Base-by-base conservation (phyloP, 108 stramenopile species). In the Seminavis robusta region DNA sequence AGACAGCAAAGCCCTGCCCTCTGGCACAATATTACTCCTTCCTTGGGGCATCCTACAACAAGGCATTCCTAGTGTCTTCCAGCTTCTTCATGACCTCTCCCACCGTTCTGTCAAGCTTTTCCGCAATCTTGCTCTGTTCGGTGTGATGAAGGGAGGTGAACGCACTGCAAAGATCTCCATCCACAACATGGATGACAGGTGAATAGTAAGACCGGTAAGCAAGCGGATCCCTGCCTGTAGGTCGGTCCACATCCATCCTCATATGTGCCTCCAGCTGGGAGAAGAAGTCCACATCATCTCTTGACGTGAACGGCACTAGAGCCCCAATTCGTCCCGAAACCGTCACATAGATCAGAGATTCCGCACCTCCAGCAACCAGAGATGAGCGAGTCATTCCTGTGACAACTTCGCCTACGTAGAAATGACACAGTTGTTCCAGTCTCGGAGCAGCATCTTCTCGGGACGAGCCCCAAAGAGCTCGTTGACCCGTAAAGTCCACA, bases 101-200 rank as follows among this genome's bases (percentile, higher is more conserved):
- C 13, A 94, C 90, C 5, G 87, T 88, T 23, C 95, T 63, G 59
- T 97, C 97, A 23, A 99, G 77, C 24, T 75, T 68, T 34, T 81
- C 89, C 9, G 97, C 96, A 64, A 95, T 83, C 44, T 81, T 84
- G 23, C 81, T 69, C 47, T 95, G 96, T 34, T 84, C 75, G 9
- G 86, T 83, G 49, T 66, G 71, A 10, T 87, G 63, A 42, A 98
- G 72, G 29, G 50, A 43, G 20, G 65, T 61, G 65, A 86, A 98
- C 32, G 85, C 86, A 72, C 94, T 94, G 61, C 98, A 98, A 3
- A 98, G 74, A 52, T 95, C 95, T n/a, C 96, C 96, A 67, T 99
- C 98, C 33, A 97, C 62, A 1, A 95, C 81, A 47, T 96, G 90
- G 81, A 96, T 94, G 6, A 88, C 67, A 28, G 95, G 95, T 15